phyloP scores from a whole-genome alignment of 768 basidiomycete genomes.

The Boletus eberwhitei region DNA sequence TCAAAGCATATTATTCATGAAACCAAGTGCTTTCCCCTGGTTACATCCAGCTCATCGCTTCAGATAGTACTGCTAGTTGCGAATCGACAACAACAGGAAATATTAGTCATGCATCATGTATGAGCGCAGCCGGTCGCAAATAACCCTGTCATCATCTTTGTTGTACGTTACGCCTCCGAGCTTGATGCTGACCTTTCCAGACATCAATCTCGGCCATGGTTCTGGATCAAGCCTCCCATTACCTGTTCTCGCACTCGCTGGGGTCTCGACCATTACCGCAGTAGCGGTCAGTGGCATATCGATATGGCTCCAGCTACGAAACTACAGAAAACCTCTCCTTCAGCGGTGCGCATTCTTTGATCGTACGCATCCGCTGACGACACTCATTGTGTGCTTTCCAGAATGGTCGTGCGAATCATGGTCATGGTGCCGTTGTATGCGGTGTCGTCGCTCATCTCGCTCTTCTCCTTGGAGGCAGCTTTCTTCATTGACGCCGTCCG shows the following conservation, averaged over 20 bases:
- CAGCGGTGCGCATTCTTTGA: constrained; percentile 53
- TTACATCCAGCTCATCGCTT: no score
- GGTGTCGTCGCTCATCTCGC: constrained; percentile 84
- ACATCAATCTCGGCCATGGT: constrained; percentile 35
- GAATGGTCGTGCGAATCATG: constrained; percentile 95
- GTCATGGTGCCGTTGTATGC: constrained; percentile 95
- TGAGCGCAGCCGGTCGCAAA: neutral
- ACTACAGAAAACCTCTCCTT: constrained; percentile 77
- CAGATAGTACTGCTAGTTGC: no score
- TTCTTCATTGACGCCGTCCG: constrained; percentile 94
- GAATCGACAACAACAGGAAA: no score
- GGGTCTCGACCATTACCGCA: constrained; percentile 62
- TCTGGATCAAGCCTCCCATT: constrained; percentile 60
- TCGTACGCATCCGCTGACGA: neutral
- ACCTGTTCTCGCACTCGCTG: constrained; percentile 58
- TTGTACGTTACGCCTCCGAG: neutral
- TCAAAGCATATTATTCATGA: neutral
- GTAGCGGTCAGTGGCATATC: constrained; percentile 71
- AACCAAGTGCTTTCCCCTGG: no score
- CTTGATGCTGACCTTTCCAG: constrained; percentile 11
- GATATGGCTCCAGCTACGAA: constrained; percentile 79
- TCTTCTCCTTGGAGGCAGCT: constrained; percentile 91
- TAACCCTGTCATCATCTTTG: neutral
- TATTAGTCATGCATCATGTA: neutral
- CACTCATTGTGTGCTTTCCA: constrained; percentile 24